These are phyloP conservation scores for Aspergillus sp. DNA, from an alignment of 2,329 filamentous ascomycete genomes.

Conservation along the genomic window DNA sequence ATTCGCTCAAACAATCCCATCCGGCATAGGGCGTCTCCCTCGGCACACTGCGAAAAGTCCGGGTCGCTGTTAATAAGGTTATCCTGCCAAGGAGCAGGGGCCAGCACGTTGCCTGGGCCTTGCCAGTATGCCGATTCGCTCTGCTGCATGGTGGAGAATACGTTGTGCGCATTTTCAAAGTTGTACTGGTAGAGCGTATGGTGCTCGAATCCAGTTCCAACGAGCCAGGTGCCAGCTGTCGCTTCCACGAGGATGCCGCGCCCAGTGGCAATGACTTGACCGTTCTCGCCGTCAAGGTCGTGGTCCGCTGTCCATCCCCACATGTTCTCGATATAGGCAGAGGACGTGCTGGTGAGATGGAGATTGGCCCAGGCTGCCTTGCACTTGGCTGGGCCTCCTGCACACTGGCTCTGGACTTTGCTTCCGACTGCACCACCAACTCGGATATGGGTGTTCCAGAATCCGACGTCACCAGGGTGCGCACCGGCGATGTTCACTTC, in stretches of 20 bases:
- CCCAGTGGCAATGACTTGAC: slow-evolving; percentile 34
- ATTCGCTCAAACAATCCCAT: slow-evolving; percentile 36
- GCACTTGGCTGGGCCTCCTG: slow-evolving; percentile 36
- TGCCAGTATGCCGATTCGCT: slow-evolving; percentile 35
- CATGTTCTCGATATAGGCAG: slow-evolving; percentile 56
- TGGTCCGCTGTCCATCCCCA: slow-evolving; percentile 52
- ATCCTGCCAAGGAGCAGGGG: slow-evolving; percentile 29
- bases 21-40: slow-evolving; percentile 33
- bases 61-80: slow-evolving; percentile 25
- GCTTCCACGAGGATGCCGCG: slow-evolving; percentile 45
- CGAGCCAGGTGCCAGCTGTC: slow-evolving; percentile 45
- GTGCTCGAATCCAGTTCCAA: slow-evolving; percentile 50
- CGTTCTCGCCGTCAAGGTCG: slow-evolving; percentile 45
- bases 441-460: slow-evolving; percentile 50
- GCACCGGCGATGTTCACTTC: slow-evolving; percentile 53
- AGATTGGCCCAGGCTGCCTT: slow-evolving; percentile 51
- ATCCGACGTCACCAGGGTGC: slow-evolving; percentile 50
- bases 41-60: slow-evolving; percentile 27
- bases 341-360: slow-evolving; percentile 48
- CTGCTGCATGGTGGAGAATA: slow-evolving; percentile 41
- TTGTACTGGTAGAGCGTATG: slow-evolving; percentile 51
- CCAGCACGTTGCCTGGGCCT: slow-evolving; percentile 30
- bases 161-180: slow-evolving; percentile 41
- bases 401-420: slow-evolving; percentile 40
- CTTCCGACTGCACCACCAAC: slow-evolving; percentile 48